phyloP scores from a whole-genome alignment of 768 basidiomycete genomes.

The Naganishia vaughanmartiniae region DNA sequence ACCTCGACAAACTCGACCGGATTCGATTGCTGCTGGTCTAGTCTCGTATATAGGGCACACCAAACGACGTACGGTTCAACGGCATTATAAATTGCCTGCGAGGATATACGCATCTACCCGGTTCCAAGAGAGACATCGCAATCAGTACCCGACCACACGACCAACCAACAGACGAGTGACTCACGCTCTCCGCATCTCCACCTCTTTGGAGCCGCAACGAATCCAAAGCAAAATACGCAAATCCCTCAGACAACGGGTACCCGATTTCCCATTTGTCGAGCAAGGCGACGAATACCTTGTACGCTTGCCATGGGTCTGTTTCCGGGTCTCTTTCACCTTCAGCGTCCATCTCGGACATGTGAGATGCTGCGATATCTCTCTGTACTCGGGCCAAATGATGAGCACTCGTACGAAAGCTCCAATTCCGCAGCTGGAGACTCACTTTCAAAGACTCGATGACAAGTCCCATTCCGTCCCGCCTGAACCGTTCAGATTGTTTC shows the following conservation, averaged over 20 bases:
- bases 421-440: not conserved
- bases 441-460: slow-evolving; percentile 4
- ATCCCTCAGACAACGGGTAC: slow-evolving; percentile 67
- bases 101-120: slow-evolving; percentile 65
- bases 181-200: slow-evolving; percentile 1
- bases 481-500: slow-evolving; percentile 61
- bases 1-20: not conserved
- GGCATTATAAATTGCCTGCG: slow-evolving; percentile 76
- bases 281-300: slow-evolving; percentile 91
- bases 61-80: slow-evolving; percentile 79
- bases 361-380: not conserved
- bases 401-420: not conserved
- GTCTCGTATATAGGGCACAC: slow-evolving; percentile 64
- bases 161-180: not conserved
- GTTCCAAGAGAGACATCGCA: not conserved
- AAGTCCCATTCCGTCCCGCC: slow-evolving; percentile 39
- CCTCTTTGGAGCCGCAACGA: not conserved
- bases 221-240: slow-evolving; percentile 58
- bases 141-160: not conserved
- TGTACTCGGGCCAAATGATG: not conserved
- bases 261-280: slow-evolving; percentile 98
- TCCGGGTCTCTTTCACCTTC: not conserved
- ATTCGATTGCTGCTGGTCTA: slow-evolving; percentile 30
- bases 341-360: not conserved
- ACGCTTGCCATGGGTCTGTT: slow-evolving; percentile 76